These are phyloP conservation scores for Sclerotinia subarctica DNA, from an alignment of 2,329 filamentous ascomycete species.

Conservation along the genomic window DNA sequence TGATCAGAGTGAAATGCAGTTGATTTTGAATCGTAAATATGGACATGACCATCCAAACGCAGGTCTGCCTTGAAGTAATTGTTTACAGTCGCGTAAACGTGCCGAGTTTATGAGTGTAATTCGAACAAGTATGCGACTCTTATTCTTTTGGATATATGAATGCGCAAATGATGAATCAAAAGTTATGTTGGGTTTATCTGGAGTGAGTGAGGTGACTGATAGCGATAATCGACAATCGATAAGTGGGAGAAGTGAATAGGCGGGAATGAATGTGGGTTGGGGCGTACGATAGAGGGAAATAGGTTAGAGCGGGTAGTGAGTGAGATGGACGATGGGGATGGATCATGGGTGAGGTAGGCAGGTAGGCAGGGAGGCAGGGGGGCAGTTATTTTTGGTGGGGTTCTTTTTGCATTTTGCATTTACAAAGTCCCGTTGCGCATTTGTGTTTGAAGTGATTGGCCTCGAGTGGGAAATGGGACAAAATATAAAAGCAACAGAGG, in stretches of 20 bases:
- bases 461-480: background rate
- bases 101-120: background rate
- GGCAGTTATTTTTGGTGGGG: background rate
- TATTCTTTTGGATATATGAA: background rate
- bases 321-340: no score
- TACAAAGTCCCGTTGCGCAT: background rate
- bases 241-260: constrained; percentile 11
- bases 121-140: constrained; percentile 14
- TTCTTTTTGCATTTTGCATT: background rate
- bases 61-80: background rate
- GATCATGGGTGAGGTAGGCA: no score
- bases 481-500: background rate
- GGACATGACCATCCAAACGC: constrained; percentile 31
- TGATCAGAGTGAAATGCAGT: constrained; percentile 36
- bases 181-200: constrained; percentile 11
- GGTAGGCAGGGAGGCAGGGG: no score
- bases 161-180: constrained; percentile 8
- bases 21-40: constrained; percentile 38
- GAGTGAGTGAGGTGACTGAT: background rate
- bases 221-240: constrained; percentile 15
- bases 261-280: constrained; percentile 2
- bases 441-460: background rate
- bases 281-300: background rate
- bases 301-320: no score
- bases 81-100: constrained; percentile 18